phyloP scores from a whole-genome alignment of 208 protist genomes.

The Tritrichomonas foetus region DNA sequence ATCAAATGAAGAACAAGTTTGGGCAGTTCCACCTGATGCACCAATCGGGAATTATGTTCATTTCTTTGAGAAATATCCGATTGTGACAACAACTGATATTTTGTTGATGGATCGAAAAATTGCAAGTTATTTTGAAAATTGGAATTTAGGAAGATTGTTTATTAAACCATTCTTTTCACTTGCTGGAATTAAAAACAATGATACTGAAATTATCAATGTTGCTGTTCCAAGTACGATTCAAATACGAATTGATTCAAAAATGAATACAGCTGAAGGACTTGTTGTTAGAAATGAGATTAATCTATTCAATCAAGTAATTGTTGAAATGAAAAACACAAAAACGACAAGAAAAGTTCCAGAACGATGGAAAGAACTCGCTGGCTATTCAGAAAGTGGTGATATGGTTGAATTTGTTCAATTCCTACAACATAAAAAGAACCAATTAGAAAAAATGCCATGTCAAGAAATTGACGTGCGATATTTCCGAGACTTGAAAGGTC shows the following conservation, averaged over 20 bases:
- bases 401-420: no score
- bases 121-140: not conserved
- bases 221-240: not conserved
- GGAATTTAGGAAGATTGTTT: not conserved
- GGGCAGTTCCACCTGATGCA: not conserved
- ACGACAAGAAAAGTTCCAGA: no score
- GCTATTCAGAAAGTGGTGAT: no score
- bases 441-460: no score
- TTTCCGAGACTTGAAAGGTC: no score
- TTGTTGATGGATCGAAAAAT: not conserved
- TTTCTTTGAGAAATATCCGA: not conserved
- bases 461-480: no score
- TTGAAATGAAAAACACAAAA: no score
- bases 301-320: no score
- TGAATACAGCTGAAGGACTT: not conserved
- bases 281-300: no score
- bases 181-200: not conserved
- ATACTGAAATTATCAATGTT: not conserved
- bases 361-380: no score
- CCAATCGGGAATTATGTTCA: not conserved
- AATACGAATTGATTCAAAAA: not conserved
- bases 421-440: no score
- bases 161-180: not conserved
- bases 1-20: not conserved
- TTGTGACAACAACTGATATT: not conserved